These are phyloP conservation scores for Stachybotrys chartarum DNA, from an alignment of 2,329 filamentous ascomycete genomes.

Conservation along the genomic window DNA sequence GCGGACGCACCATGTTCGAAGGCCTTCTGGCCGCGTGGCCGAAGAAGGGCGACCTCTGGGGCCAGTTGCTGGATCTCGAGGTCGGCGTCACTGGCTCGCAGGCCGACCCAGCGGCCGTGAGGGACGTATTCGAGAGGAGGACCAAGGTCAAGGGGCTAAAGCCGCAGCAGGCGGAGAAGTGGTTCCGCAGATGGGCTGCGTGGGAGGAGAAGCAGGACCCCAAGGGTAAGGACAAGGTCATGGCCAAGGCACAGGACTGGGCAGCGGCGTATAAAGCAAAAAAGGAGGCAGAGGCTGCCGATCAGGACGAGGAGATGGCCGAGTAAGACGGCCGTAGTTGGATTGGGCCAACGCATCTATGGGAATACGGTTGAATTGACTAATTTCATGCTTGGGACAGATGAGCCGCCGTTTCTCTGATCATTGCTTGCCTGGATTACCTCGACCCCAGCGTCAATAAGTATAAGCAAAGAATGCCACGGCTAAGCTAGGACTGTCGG, in stretches of 20 bases:
- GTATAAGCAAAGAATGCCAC: too few species aligned
- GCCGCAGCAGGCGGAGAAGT: constrained; percentile 72
- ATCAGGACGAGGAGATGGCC: constrained; percentile 27
- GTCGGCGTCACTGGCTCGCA: constrained; percentile 48
- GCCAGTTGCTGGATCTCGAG: constrained; percentile 84
- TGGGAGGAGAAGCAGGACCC: constrained; percentile 74
- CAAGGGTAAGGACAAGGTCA: constrained; percentile 61
- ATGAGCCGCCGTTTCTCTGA: too few species aligned
- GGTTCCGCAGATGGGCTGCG: constrained; percentile 87
- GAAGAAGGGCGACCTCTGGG: constrained; percentile 90
- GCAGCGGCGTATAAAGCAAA: constrained; percentile 45
- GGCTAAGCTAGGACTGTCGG: too few species aligned
- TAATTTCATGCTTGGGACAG: too few species aligned
- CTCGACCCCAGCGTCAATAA: too few species aligned
- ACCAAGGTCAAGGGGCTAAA: constrained; percentile 64
- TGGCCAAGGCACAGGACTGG: constrained; percentile 65
- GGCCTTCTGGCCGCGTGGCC: constrained; percentile 76
- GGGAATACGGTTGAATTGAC: too few species aligned
- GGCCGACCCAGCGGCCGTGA: constrained; percentile 48
- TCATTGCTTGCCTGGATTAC: too few species aligned
- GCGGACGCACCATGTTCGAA: constrained; percentile 91
- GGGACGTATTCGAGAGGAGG: constrained; percentile 78
- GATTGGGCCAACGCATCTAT: neutral
- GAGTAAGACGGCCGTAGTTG: constrained; percentile 9
- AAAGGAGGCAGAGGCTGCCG: constrained; percentile 29